Evolutionary conservation across 139 green algal genomes (phyloP).

Genomic region (Chlorella sp.): DNA sequence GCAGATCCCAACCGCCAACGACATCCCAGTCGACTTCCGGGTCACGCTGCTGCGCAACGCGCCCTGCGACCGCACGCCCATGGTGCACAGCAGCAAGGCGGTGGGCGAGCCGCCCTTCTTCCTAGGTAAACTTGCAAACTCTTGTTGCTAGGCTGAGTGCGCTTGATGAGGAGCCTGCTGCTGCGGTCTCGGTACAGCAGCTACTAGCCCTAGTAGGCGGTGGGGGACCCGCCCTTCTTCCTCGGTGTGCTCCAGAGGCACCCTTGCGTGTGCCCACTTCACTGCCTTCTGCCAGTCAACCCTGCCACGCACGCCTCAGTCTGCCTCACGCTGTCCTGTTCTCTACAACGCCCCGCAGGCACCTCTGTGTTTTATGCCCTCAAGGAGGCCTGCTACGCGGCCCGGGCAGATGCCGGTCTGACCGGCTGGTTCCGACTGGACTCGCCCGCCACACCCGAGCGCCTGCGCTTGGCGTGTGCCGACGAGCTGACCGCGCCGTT

Average conservation of each 20-base stretch:
- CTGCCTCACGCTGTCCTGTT: too few relatives aligned
- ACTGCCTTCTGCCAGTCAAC: not conserved
- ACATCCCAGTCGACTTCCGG: slow-evolving; percentile 95
- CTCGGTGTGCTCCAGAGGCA: not conserved
- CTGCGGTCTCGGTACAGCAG: not conserved
- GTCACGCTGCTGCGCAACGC: slow-evolving; percentile 85
- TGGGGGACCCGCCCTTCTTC: not conserved
- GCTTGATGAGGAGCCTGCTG: not conserved
- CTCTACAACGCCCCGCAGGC: slow-evolving; percentile 13
- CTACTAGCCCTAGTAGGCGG: not conserved
- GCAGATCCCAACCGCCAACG: slow-evolving; percentile 94
- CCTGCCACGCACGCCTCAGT: not conserved
- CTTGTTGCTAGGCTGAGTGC: too few relatives aligned
- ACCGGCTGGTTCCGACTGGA: slow-evolving; percentile 82
- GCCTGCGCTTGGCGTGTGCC: slow-evolving; percentile 86
- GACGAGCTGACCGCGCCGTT: slow-evolving; percentile 72
- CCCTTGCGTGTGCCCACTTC: not conserved
- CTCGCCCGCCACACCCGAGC: slow-evolving; percentile 89
- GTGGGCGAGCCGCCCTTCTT: slow-evolving; percentile 97
- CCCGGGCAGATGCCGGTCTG: slow-evolving; percentile 56
- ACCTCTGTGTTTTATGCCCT: slow-evolving; percentile 91
- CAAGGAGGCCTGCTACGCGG: slow-evolving; percentile 85
- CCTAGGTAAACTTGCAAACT: slow-evolving; percentile 55
- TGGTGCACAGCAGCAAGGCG: slow-evolving; percentile 91
- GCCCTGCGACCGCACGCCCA: slow-evolving; percentile 76